Evolutionary conservation across 1,284 basidiomycete species (phyloP).

Genomic region (Macrocystidia cucumis): DNA sequence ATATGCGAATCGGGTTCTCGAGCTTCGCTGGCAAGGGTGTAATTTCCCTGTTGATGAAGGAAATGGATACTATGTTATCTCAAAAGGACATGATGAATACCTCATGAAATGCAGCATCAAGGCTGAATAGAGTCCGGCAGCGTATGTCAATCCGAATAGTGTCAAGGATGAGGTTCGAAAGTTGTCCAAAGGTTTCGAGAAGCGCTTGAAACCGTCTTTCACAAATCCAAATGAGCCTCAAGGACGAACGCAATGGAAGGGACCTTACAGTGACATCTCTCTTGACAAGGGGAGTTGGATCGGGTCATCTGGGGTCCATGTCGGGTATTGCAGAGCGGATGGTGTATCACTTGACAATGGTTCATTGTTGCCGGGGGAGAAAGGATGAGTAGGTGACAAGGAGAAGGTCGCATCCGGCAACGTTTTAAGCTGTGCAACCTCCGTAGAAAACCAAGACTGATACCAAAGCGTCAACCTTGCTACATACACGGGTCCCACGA

Average conservation of each 20-base stretch:
- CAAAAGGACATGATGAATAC: conserved; percentile 38
- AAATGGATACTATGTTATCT: conserved; percentile 1
- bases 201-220: conserved; percentile 84
- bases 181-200: conserved; percentile 83
- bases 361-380: conserved; percentile 40
- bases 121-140: conserved; percentile 77
- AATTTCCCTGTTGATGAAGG: conserved; percentile 59
- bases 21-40: conserved; percentile 74
- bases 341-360: conserved; percentile 41
- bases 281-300: conserved; percentile 72
- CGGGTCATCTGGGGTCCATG: conserved; percentile 34
- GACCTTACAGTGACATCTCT: conserved; percentile 82
- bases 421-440: conserved; percentile 60
- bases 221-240: conserved; percentile 7
- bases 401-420: conserved; percentile 49
- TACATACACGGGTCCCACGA: conserved; percentile 1
- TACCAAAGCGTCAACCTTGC: conserved; percentile 12
- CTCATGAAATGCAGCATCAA: conserved; percentile 72
- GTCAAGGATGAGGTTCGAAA: conserved; percentile 82
- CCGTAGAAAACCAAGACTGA: conserved; percentile 77
- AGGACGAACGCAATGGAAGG: conserved; percentile 13
- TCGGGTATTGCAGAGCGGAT: conserved; percentile 38
- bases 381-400: conserved; percentile 19
- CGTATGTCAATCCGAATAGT: conserved; percentile 89
- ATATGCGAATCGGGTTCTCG: conserved; percentile 89